These are phyloP conservation scores for Neopestalotiopsis sp. DNA, from an alignment of 2,329 filamentous ascomycete species.

Conservation along the genomic window DNA sequence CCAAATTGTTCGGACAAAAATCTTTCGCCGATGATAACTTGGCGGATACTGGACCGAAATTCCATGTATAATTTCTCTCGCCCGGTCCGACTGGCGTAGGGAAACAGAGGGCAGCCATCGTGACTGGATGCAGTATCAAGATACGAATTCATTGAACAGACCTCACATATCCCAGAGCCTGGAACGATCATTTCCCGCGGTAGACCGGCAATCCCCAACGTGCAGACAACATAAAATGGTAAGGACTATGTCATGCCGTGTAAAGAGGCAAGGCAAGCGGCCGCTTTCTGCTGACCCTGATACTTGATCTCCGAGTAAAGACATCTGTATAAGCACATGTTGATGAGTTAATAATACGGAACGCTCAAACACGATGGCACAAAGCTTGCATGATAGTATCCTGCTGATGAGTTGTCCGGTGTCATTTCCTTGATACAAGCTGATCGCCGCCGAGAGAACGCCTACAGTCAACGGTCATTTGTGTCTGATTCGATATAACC, in stretches of 20 bases:
- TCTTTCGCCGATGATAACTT: neutral
- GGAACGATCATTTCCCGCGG: neutral
- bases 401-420: slow-evolving; percentile 12
- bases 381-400: slow-evolving; percentile 19
- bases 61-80: neutral
- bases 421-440: neutral
- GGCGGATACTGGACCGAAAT: neutral
- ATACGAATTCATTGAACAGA: neutral
- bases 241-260: neutral
- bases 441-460: neutral
- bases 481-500: neutral
- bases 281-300: neutral
- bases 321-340: neutral
- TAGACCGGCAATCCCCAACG: neutral
- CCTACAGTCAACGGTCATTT: neutral
- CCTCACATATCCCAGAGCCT: neutral
- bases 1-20: neutral
- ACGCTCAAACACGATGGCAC: neutral
- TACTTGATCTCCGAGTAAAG: neutral
- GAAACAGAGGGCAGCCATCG: too few species aligned
- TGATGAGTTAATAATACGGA: neutral
- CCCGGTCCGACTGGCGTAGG: neutral
- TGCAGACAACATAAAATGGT: neutral
- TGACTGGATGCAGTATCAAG: neutral
- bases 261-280: neutral